A percentile compares a stretch with the other conserved stretches of the same genome.
Evolutionary conservation across 2,329 filamentous ascomycete genomes (phyloP).

Genomic region (Hymenoscyphus scutula): DNA sequence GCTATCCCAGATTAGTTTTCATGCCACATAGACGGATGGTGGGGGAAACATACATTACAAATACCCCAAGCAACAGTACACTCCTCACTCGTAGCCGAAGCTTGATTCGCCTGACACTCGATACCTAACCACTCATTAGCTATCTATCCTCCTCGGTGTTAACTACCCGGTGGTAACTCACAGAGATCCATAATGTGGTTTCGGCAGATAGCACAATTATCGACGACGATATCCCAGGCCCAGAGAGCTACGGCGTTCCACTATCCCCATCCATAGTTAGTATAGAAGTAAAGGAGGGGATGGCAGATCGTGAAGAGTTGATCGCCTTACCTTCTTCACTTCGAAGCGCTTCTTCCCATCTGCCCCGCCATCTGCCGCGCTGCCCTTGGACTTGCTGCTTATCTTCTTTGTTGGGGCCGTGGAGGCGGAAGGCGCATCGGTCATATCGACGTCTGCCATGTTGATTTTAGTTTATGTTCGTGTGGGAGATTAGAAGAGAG

Average conservation of each 20-base stretch:
- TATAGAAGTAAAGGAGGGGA: not conserved
- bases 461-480: slow-evolving; percentile 19
- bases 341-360: slow-evolving; percentile 94
- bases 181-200: slow-evolving; percentile 99
- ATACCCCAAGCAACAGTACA: slow-evolving; percentile 99
- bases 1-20: too few species aligned
- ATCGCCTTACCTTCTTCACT: slow-evolving; percentile 84
- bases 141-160: not conserved
- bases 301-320: not conserved
- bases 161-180: slow-evolving; percentile 43
- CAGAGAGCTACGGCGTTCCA: slow-evolving; percentile 98
- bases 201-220: slow-evolving; percentile 98
- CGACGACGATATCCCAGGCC: slow-evolving; percentile 99
- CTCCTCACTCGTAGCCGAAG: slow-evolving; percentile 93
- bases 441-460: slow-evolving; percentile 98
- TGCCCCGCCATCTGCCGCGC: slow-evolving; percentile 44
- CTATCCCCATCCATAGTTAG: slow-evolving; percentile 57
- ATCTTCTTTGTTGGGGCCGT: slow-evolving; percentile 55
- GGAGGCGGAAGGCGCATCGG: slow-evolving; percentile 66
- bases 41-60: slow-evolving; percentile 74
- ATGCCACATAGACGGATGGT: too few species aligned
- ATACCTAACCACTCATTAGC: slow-evolving; percentile 59
- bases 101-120: slow-evolving; percentile 98
- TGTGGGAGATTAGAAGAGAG: not conserved
- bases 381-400: slow-evolving; percentile 44